Evolutionary conservation across 2,329 filamentous ascomycete species (phyloP), one percentile per base, ranked within the genome.

Genomic region (Botrytis deweyae): DNA sequence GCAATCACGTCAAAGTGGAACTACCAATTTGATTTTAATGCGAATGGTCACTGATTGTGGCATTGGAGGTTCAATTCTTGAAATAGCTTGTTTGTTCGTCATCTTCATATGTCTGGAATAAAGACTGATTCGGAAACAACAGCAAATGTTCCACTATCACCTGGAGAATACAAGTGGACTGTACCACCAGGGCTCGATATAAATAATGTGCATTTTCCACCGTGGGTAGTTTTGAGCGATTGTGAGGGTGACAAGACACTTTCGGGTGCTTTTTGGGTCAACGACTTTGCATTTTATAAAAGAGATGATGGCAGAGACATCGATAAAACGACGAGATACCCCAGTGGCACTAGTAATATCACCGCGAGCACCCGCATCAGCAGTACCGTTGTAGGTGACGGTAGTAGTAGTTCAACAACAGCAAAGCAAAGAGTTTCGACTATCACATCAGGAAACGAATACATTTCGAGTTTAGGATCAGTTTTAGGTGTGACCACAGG

Each of bases 201-300:
- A 25, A 72, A 72, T 65, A 65, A 66, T 44, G 70, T 59, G n/a
- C 38, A 72, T 38, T 72, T 66, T 36, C 62, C 70, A 14, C 70
- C 70, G 36, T 72, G 70, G 70, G 62, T 22, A 10, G n/a, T 72
- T 65, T 44, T 72, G 46, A 25, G 44, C 29, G n/a, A 59, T 12
- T 66, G 38, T 29, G n/a, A n/a, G n/a, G 70, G 58, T 5, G 38
- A 55, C 8, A 5, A 55, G 10, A 22, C 44, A 42, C 61, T 72
- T 33, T 72, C 70, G 18, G 70, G 70, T 25, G 70, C 33, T 6
- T 72, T 72, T 44, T 72, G 70, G 70, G 62, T 72, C n/a, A 66
- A 72, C 22, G 70, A 72, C 40, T n/a, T 58, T 44, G 20, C 18
- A 29, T 14, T 66, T 10, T 10, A 33, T 25, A 52, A 66, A 29